These are phyloP conservation scores for Coleophoma eucalyptorum DNA, from an alignment of 2,329 filamentous ascomycete genomes.

Conservation along the genomic window DNA sequence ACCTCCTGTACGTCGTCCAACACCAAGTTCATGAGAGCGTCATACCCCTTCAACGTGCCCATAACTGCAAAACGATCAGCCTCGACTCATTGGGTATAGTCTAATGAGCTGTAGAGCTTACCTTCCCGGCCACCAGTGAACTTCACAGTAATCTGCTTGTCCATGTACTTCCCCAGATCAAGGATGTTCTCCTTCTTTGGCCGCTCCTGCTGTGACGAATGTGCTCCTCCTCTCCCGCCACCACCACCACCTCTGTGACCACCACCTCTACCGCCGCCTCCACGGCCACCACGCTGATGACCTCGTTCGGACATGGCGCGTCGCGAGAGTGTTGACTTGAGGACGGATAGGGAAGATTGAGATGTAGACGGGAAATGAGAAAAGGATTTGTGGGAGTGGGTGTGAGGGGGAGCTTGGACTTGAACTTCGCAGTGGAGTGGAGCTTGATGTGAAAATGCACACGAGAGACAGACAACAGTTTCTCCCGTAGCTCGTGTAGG, in stretches of 20 bases:
- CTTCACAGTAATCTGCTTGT: conserved; percentile 92
- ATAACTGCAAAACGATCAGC: conserved; percentile 53
- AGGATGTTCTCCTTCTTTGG: conserved; percentile 99
- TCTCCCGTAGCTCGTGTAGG: no score
- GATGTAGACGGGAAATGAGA: not conserved
- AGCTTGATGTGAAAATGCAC: no score
- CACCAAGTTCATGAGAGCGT: conserved; percentile 97
- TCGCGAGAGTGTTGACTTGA: not conserved
- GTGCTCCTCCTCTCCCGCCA: conserved; percentile 41
- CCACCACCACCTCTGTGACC: conserved; percentile 42
- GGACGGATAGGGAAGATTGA: not conserved
- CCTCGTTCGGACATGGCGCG: conserved; percentile 12
- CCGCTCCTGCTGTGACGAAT: conserved; percentile 54
- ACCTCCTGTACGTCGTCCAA: conserved; percentile 91
- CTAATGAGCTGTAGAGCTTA: conserved; percentile 33
- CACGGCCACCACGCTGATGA: conserved; percentile 17
- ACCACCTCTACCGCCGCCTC: conserved; percentile 21
- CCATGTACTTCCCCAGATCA: conserved; percentile 92
- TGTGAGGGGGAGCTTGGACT: no score
- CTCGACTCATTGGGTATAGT: not conserved
- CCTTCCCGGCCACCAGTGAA: conserved; percentile 94
- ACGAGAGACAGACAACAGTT: no score
- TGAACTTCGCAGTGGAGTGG: no score
- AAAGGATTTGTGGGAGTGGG: no score
- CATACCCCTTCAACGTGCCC: conserved; percentile 89